Conservation (phyloP, 164 flowering plant genomes). For the Cinnamomum micranthum region DNA sequence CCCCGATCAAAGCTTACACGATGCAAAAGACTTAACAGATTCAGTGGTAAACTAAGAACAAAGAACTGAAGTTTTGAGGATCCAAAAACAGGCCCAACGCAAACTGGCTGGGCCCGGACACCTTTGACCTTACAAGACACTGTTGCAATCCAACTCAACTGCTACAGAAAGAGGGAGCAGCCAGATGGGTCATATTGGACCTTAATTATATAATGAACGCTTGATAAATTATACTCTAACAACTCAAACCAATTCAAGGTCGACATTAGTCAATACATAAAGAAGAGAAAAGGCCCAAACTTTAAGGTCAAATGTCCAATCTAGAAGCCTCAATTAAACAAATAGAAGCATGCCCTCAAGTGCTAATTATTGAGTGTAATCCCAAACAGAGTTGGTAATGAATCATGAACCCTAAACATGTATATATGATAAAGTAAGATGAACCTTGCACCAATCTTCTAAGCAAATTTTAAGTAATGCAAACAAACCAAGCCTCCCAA, state of each 20-base stretch:
- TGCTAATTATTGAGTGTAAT: background rate
- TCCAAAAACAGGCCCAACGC: too few species aligned
- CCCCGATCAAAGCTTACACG: too few species aligned
- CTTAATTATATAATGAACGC: too few species aligned
- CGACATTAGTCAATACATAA: background rate
- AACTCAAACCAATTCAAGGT: background rate
- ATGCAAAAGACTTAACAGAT: too few species aligned
- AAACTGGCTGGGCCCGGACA: too few species aligned
- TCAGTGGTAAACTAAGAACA: too few species aligned
- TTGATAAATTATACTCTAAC: background rate
- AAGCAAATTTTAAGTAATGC: background rate
- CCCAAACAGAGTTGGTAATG: background rate
- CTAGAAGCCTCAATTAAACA: background rate
- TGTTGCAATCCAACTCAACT: too few species aligned
- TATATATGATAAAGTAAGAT: too few species aligned
- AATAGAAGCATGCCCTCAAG: background rate
- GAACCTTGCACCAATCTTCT: background rate
- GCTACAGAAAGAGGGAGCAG: too few species aligned
- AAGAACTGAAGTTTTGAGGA: too few species aligned
- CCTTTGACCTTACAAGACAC: too few species aligned
- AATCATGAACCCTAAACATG: background rate
- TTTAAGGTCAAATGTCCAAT: background rate
- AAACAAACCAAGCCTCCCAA: constrained; percentile 1
- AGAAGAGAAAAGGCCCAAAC: background rate
- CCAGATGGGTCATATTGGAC: too few species aligned